Percentiles rank a stretch among this genome's conserved stretches.
These are phyloP conservation scores for Albatrellus sp. DNA, from an alignment of 1,284 basidiomycete genomes.

Conservation along the genomic window DNA sequence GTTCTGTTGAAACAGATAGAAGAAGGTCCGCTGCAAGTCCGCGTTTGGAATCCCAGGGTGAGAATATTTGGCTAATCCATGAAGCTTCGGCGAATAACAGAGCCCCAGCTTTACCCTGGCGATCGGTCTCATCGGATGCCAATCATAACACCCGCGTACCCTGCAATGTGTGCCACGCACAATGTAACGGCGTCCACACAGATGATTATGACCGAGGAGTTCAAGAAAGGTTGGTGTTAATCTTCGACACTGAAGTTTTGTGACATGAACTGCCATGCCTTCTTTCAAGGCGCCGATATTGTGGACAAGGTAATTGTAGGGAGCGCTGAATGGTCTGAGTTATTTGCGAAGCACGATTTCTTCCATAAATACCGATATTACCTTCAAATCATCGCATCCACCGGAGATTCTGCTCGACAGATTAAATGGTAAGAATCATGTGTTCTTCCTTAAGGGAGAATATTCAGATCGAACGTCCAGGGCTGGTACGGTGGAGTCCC, in stretches of 20 bases:
- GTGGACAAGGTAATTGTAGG: constrained; percentile 87
- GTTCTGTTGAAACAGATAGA: constrained; percentile 95
- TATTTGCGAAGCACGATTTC: constrained; percentile 93
- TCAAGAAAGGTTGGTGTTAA: constrained; percentile 65
- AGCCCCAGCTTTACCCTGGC: constrained; percentile 70
- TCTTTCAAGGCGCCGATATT: constrained; percentile 66
- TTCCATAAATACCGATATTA: constrained; percentile 97
- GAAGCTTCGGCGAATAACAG: constrained; percentile 1
- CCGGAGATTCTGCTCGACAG: constrained; percentile 74
- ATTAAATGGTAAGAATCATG: constrained; percentile 74
- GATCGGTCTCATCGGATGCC: constrained; percentile 97
- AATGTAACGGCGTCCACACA: constrained; percentile 95
- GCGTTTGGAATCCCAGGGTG: constrained; percentile 97
- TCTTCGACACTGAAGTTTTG: background rate
- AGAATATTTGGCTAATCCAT: constrained; percentile 7
- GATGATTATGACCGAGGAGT: constrained; percentile 94
- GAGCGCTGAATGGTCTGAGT: constrained; percentile 79
- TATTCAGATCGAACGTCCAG: constrained; percentile 24
- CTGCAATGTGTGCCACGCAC: constrained; percentile 99
- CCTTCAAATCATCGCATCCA: constrained; percentile 93
- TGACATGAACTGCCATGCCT: constrained; percentile 1
- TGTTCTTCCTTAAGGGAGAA: constrained; percentile 4
- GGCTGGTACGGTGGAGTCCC: constrained; percentile 95
- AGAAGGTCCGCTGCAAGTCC: constrained; percentile 84
- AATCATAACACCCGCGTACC: constrained; percentile 99